Evolutionary conservation across 495 filamentous ascomycete genomes (phyloP).

Genomic region (Aspergillus baeticus): DNA sequence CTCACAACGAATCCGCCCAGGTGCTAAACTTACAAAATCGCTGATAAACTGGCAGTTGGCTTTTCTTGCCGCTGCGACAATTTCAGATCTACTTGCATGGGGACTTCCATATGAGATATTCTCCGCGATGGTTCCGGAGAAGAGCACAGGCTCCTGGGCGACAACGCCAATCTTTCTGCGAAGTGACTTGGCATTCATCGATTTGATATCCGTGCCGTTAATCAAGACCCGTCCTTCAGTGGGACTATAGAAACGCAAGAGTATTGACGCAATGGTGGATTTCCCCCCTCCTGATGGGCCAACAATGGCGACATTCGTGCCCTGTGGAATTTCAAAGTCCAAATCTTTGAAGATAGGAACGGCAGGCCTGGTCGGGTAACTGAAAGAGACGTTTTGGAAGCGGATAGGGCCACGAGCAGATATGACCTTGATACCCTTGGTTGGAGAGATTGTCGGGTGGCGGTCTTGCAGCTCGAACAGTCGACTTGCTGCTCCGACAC

Average conservation of each 20-base stretch:
- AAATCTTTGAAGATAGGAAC: slow-evolving; percentile 88
- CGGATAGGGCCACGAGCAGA: slow-evolving; percentile 85
- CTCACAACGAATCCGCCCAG: not conserved
- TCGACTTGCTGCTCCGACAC: slow-evolving; percentile 90
- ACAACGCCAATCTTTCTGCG: slow-evolving; percentile 93
- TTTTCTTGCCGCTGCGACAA: slow-evolving; percentile 81
- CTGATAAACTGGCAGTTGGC: slow-evolving; percentile 97
- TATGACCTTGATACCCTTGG: slow-evolving; percentile 69
- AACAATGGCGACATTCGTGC: slow-evolving; percentile 93
- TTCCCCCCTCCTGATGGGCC: slow-evolving; percentile 95
- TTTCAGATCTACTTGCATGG: slow-evolving; percentile 71
- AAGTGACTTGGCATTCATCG: slow-evolving; percentile 93
- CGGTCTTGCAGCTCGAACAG: slow-evolving; percentile 96
- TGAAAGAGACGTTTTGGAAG: slow-evolving; percentile 81
- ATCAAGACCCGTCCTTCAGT: slow-evolving; percentile 76
- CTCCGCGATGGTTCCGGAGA: slow-evolving; percentile 93
- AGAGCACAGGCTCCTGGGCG: slow-evolving; percentile 91
- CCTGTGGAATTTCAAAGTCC: slow-evolving; percentile 86
- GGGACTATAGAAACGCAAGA: slow-evolving; percentile 89
- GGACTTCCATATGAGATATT: slow-evolving; percentile 96
- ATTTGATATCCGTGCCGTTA: slow-evolving; percentile 76
- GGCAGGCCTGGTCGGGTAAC: slow-evolving; percentile 86
- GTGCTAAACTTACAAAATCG: slow-evolving; percentile 66
- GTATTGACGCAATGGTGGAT: slow-evolving; percentile 83
- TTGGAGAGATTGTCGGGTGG: slow-evolving; percentile 79